phyloP scores from a whole-genome alignment of 2,329 filamentous ascomycete genomes.

The Talaromyces verruculosus region DNA sequence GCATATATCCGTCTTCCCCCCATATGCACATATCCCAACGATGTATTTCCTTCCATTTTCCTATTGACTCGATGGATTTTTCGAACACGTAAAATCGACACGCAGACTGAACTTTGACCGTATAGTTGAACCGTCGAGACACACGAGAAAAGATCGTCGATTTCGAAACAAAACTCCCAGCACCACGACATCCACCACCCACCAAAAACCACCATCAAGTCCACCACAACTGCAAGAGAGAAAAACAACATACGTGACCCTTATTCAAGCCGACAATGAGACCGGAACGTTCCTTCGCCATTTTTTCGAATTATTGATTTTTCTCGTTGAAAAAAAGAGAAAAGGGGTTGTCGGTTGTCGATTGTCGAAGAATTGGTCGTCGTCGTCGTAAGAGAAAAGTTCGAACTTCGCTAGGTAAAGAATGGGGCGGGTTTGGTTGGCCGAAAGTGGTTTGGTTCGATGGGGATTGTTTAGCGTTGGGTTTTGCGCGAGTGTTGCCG shows the following conservation, averaged over 20 bases:
- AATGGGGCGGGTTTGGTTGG: background rate
- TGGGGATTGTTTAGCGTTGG: conserved; percentile 22
- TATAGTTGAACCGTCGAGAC: background rate
- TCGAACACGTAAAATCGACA: background rate
- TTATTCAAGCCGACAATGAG: conserved; percentile 63
- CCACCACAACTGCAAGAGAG: background rate
- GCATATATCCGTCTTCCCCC: background rate
- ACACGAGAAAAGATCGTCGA: background rate
- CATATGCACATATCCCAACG: background rate
- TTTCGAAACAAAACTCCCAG: background rate
- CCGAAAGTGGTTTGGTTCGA: conserved; percentile 34
- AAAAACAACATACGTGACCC: conserved; percentile 57
- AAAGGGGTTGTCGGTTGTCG: conserved; percentile 20
- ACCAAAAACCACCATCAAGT: background rate
- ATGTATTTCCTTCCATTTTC: background rate
- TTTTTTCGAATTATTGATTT: conserved; percentile 41
- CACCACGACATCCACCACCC: conserved; percentile 7
- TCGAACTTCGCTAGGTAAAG: conserved; percentile 7
- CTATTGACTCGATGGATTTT: no score
- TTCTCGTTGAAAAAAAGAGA: conserved; percentile 24
- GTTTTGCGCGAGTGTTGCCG: conserved; percentile 14
- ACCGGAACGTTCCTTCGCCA: conserved; percentile 54
- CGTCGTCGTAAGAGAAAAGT: conserved; percentile 11
- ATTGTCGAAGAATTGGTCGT: conserved; percentile 20
- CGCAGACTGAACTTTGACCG: background rate